Evolutionary conservation across 306 rosid genomes (phyloP).

Genomic region (Clitoria ternatea): DNA sequence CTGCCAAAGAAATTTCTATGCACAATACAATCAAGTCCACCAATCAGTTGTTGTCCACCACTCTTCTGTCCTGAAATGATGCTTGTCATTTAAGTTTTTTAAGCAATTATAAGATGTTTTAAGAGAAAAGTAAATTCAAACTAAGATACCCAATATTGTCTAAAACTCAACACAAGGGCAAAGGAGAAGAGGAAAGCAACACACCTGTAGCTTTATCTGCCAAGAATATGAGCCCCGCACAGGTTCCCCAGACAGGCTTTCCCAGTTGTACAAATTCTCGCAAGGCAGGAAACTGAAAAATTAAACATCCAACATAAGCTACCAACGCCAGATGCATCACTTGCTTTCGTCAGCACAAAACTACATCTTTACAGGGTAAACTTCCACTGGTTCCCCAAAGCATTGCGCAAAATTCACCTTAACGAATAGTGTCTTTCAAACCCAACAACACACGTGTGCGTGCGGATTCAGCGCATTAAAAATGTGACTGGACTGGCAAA

Average conservation of each 20-base stretch:
- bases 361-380: neutral
- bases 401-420: neutral
- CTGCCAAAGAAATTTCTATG: conserved; percentile 96
- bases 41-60: conserved; percentile 86
- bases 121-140: neutral
- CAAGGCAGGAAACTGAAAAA: conserved; percentile 78
- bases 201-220: conserved; percentile 82
- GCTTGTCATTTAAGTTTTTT: conserved; percentile 7
- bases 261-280: conserved; percentile 87
- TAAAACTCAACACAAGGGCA: neutral
- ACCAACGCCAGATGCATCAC: neutral
- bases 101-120: neutral
- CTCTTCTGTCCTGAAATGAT: conserved; percentile 78
- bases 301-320: neutral
- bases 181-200: conserved; percentile 22
- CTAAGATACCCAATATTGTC: neutral
- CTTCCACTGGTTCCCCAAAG: neutral
- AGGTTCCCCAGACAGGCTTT: conserved; percentile 99
- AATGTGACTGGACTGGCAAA: too few relatives aligned
- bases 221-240: conserved; percentile 97
- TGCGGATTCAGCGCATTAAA: too few relatives aligned
- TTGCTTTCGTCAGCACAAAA: neutral
- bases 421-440: neutral
- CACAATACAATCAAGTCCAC: conserved; percentile 95
- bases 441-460: neutral